Base-by-base conservation (phyloP, 768 basidiomycete species). In the Jaapia argillacea region DNA sequence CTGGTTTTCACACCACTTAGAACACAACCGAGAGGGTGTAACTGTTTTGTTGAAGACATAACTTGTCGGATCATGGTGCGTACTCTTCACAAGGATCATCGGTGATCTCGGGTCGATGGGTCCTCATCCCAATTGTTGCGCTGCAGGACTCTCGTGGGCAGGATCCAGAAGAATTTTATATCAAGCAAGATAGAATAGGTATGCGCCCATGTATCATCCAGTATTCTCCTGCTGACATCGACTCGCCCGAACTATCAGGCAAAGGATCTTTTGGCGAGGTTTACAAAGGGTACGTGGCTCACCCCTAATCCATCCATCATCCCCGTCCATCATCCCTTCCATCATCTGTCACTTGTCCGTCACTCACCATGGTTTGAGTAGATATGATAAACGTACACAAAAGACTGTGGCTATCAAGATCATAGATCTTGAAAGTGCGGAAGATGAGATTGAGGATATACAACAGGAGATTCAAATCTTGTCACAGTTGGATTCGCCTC, bases 361-460 rank as follows among this genome's bases (percentile, higher is more conserved):
- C 37, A 43, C 37, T 44, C 40, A 48, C n/a, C 45, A 37, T 53
- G 39, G 43, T 16, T 22, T 41, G 14, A 41, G 4, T 52, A 96
- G 93, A 45, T 97, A 88, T 56, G 93, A 98, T 67, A 90, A 90
- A 59, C 76, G 90, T 46, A 96, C 93, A 21, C 88, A 92, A 62
- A 85, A 85, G 69, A 92, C 94, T 1, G 96, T 99, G 21, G 96
- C 96, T 36, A 98, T 99, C 71, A 99, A 93, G 81, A 94, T 98
- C 54, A 98, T 99, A 60, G 93, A 98, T 69, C 77, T 99, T 24
- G 96, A 99, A 65, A 91, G 88, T 58, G 96, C 96, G 41, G 96
- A 98, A 63, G 96, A 99, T 58, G 96, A 99, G 69, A 97, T 98
- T 58, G 96, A 98, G 61, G 96, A 98, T 66, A 98, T 99, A 47